Conservation (phyloP, 768 basidiomycete species). For the Suillus paluster region DNA sequence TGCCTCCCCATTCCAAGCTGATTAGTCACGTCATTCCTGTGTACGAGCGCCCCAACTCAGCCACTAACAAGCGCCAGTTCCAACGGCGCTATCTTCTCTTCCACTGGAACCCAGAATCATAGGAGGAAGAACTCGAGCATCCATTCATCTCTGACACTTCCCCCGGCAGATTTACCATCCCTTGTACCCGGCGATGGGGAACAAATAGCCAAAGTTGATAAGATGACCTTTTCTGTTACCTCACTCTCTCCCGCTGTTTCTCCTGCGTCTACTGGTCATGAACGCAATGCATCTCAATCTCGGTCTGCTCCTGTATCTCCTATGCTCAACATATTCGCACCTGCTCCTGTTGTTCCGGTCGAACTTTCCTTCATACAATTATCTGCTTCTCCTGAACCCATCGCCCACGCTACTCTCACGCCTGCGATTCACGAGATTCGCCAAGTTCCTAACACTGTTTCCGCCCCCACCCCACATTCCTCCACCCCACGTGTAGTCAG, state of each 20-base stretch:
- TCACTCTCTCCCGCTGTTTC: constrained; percentile 19
- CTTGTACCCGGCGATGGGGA: constrained; percentile 13
- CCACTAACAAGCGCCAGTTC: too few species aligned
- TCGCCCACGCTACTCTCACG: constrained; percentile 26
- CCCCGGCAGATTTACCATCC: constrained; percentile 22
- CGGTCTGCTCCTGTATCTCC: constrained; percentile 33
- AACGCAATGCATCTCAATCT: constrained; percentile 17
- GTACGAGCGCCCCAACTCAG: too few species aligned
- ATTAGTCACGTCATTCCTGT: too few species aligned
- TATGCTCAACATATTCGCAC: constrained; percentile 26
- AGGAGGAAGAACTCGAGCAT: constrained; percentile 24
- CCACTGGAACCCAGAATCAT: constrained; percentile 27
- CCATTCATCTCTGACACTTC: constrained; percentile 40
- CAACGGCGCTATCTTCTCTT: too few species aligned
- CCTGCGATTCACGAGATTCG: constrained; percentile 20
- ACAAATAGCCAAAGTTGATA: constrained; percentile 22
- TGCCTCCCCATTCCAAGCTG: too few species aligned
- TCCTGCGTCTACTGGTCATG: background rate
- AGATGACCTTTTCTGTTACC: constrained; percentile 16
- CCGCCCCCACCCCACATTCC: too few species aligned
- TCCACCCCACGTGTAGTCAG: background rate
- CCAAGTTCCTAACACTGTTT: constrained; percentile 34
- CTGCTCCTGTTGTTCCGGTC: constrained; percentile 27
- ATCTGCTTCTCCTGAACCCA: constrained; percentile 26
- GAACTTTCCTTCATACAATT: constrained; percentile 23